Percentiles rank a stretch among this genome's conserved stretches.
phyloP scores from a whole-genome alignment of 2,329 filamentous ascomycete species.

The Akanthomyces dipterigenus region DNA sequence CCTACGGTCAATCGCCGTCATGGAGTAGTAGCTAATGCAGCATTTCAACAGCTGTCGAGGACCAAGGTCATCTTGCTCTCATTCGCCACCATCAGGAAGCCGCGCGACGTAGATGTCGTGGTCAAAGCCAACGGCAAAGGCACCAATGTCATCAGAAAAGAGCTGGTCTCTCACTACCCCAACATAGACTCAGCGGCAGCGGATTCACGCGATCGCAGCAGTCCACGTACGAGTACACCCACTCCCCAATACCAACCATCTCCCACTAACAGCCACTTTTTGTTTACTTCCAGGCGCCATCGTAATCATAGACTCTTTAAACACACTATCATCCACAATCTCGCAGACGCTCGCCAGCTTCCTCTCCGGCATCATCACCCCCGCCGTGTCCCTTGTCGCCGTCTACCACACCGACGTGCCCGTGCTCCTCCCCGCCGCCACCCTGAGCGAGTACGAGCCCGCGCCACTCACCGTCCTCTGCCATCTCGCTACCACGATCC shows the following conservation, averaged over 20 bases:
- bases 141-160: conserved; percentile 48
- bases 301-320: conserved; percentile 74
- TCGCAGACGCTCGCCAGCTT: conserved; percentile 57
- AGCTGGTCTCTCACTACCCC: conserved; percentile 49
- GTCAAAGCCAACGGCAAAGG: conserved; percentile 57
- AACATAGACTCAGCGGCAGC: conserved; percentile 29
- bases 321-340: conserved; percentile 51
- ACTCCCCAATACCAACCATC: not conserved
- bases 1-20: not conserved
- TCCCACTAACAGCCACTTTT: conserved; percentile 14
- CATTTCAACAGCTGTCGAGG: conserved; percentile 45
- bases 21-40: not conserved
- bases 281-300: conserved; percentile 53
- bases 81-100: conserved; percentile 64
- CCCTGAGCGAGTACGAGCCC: conserved; percentile 53
- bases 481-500: conserved; percentile 83
- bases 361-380: conserved; percentile 61
- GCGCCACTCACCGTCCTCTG: conserved; percentile 64
- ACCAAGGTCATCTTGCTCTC: conserved; percentile 69
- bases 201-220: conserved; percentile 26
- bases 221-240: conserved; percentile 34
- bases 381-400: conserved; percentile 64
- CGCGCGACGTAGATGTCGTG: conserved; percentile 59
- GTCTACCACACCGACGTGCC: conserved; percentile 81
- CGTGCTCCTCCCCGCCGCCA: conserved; percentile 35